These are phyloP conservation scores for Colletotrichum gigasporum DNA, from an alignment of 2,329 filamentous ascomycete genomes.

Conservation along the genomic window DNA sequence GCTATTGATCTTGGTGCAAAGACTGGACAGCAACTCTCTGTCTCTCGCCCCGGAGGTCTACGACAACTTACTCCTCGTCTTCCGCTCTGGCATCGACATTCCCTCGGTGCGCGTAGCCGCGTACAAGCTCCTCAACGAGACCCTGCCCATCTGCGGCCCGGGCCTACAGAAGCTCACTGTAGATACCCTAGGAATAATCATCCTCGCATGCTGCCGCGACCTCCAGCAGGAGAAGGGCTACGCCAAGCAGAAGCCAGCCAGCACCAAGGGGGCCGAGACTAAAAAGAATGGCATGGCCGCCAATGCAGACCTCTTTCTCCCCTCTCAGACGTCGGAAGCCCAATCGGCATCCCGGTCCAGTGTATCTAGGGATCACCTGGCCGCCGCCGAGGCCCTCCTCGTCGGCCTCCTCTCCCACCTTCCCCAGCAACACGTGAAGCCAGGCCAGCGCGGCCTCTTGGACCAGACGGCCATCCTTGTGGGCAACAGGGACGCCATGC, in stretches of 20 bases:
- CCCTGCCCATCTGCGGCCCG: slow-evolving; percentile 71
- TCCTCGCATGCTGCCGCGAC: slow-evolving; percentile 79
- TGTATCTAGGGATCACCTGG: slow-evolving; percentile 56
- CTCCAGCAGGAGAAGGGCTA: slow-evolving; percentile 66
- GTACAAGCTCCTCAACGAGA: slow-evolving; percentile 66
- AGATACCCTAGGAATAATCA: slow-evolving; percentile 67
- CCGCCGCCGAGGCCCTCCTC: slow-evolving; percentile 70
- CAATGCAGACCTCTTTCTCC: slow-evolving; percentile 80
- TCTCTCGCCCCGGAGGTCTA: slow-evolving; percentile 71
- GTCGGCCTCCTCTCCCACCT: slow-evolving; percentile 69
- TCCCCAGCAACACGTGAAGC: slow-evolving; percentile 73
- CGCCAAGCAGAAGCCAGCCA: slow-evolving; percentile 51
- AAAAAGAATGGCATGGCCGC: slow-evolving; percentile 55
- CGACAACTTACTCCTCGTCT: slow-evolving; percentile 78
- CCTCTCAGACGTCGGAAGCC: slow-evolving; percentile 47
- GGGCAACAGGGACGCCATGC: slow-evolving; percentile 75
- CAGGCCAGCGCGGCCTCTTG: slow-evolving; percentile 76
- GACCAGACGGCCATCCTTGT: slow-evolving; percentile 84
- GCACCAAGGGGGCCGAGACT: slow-evolving; percentile 37
- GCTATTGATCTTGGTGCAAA: slow-evolving; percentile 63
- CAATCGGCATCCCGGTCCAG: slow-evolving; percentile 46
- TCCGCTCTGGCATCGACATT: slow-evolving; percentile 64
- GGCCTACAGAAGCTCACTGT: slow-evolving; percentile 74
- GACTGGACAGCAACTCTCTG: slow-evolving; percentile 66
- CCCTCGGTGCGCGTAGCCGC: slow-evolving; percentile 65